Base-by-base conservation (phyloP, 2,329 filamentous ascomycete genomes). In the Pestalotiopsis sp. region DNA sequence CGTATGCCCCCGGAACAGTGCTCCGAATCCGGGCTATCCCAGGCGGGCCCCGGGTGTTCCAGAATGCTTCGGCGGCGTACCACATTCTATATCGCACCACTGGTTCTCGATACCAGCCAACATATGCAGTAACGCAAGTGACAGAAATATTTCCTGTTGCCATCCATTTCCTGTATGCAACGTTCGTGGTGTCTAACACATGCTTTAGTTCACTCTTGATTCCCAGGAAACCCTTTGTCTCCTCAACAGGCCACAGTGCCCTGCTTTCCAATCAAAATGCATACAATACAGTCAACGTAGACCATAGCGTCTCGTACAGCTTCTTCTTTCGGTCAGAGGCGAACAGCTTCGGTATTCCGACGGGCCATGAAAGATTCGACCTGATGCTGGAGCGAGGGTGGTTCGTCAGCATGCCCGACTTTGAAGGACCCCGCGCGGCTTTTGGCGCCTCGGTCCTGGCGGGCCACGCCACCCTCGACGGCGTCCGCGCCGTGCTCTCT, bases 51-150 rank as follows among this genome's bases (percentile, higher is more conserved):
- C 4, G 22, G 10, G 14, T 24, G 3, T 55, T 64, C 20, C 4
- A 17, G 38, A 44, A 44, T 26, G 40, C 61, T 3, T 52, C 61
- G 5, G 22, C 35, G 1, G 40, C 61, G 1, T 64, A 64, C 14
- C 38, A 52, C 26, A 26, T 64, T 55, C 20, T 64, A 20, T 64
- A 64, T 26, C 61, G 61, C 13, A 52, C 61, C 11, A 48, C 61
- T 48, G 61, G 44, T 14, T 48, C 44, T 10, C 40, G 14, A 14
- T 55, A 64, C 20, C 38, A 55, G 22, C 61, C 61, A 26, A 52
- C 61, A n/a, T 64, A 39, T 3, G 61, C 61, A 48, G 61, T 64
- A 9, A 52, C 40, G 61, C 22, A 61, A 61, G 58, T 61, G 30
- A 26, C 24, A 10, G 0, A 5, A 13, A 58, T 14, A 26, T 26